Evolutionary conservation across 352 stramenopile genomes (phyloP).

Genomic region (Phytophthora syringae): DNA sequence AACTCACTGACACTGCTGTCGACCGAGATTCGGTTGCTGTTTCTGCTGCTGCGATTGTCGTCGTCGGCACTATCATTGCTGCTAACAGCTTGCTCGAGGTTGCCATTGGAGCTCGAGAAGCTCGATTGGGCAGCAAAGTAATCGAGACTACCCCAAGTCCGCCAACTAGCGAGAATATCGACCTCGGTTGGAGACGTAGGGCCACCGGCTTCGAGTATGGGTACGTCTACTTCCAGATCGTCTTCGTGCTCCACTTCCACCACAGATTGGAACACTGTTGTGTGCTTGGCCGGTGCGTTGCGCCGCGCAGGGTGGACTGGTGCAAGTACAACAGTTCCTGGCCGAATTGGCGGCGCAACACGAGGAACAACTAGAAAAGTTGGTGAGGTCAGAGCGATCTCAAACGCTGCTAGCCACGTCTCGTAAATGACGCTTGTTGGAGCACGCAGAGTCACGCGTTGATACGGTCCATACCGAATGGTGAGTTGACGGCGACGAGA

Average conservation of each 20-base stretch:
- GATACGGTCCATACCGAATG: constrained; percentile 23
- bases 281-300: constrained; percentile 13
- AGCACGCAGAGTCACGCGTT: constrained; percentile 28
- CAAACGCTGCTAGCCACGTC: constrained; percentile 32
- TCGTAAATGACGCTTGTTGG: constrained; percentile 32
- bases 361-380: constrained; percentile 24
- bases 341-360: background rate
- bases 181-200: constrained; percentile 25
- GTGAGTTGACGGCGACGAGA: constrained; percentile 18
- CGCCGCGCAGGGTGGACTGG: constrained; percentile 12
- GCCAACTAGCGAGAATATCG: constrained; percentile 40
- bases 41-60: background rate
- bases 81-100: background rate
- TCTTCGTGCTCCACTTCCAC: background rate
- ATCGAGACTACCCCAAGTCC: constrained; percentile 36
- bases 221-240: constrained; percentile 14
- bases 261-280: constrained; percentile 4
- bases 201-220: constrained; percentile 31
- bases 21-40: constrained; percentile 8
- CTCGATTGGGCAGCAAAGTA: constrained; percentile 25
- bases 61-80: background rate
- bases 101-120: background rate
- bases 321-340: constrained; percentile 5
- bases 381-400: constrained; percentile 21
- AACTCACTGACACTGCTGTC: constrained; percentile 39